A percentile compares a stretch with the other conserved stretches of the same genome.
Evolutionary conservation across 1,284 basidiomycete species (phyloP).

Genomic region (Neolentinus lepideus): DNA sequence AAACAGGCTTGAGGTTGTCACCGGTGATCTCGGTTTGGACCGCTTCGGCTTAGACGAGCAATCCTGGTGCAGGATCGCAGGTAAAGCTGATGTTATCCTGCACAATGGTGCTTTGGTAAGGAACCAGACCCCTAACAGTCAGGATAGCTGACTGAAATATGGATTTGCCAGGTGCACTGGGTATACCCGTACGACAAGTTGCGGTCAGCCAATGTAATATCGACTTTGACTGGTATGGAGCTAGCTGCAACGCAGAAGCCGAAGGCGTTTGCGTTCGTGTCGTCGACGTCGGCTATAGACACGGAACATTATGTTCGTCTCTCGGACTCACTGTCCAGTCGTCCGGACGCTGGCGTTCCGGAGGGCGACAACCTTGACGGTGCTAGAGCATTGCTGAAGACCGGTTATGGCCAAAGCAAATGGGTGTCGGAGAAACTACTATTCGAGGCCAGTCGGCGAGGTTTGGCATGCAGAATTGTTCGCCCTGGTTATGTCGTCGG

Average conservation of each 20-base stretch:
- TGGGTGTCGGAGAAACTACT: conserved; percentile 97
- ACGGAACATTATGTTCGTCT: conserved; percentile 86
- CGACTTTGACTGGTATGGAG: conserved; percentile 80
- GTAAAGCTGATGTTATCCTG: conserved; percentile 79
- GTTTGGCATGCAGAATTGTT: conserved; percentile 84
- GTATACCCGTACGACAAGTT: conserved; percentile 97
- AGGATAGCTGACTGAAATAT: background rate
- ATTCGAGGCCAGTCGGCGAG: conserved; percentile 84
- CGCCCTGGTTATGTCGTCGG: conserved; percentile 97
- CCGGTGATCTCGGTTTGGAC: conserved; percentile 81
- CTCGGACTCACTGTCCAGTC: conserved; percentile 62
- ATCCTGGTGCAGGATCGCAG: conserved; percentile 65
- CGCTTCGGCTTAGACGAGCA: conserved; percentile 68
- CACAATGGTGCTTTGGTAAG: conserved; percentile 95
- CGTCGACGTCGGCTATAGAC: conserved; percentile 91
- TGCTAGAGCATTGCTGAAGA: conserved; percentile 69
- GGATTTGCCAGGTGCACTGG: conserved; percentile 80
- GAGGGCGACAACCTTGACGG: conserved; percentile 93
- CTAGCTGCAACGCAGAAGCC: conserved; percentile 72
- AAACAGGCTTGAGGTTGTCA: conserved; percentile 74
- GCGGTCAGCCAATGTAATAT: conserved; percentile 86
- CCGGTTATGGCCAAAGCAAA: conserved; percentile 96
- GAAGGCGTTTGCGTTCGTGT: conserved; percentile 88
- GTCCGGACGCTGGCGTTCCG: conserved; percentile 61
- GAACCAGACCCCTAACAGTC: conserved; percentile 8